A percentile compares a stretch with the other conserved stretches of the same genome.
phyloP scores from a whole-genome alignment of 768 basidiomycete genomes.

The Naganishia antarctica region DNA sequence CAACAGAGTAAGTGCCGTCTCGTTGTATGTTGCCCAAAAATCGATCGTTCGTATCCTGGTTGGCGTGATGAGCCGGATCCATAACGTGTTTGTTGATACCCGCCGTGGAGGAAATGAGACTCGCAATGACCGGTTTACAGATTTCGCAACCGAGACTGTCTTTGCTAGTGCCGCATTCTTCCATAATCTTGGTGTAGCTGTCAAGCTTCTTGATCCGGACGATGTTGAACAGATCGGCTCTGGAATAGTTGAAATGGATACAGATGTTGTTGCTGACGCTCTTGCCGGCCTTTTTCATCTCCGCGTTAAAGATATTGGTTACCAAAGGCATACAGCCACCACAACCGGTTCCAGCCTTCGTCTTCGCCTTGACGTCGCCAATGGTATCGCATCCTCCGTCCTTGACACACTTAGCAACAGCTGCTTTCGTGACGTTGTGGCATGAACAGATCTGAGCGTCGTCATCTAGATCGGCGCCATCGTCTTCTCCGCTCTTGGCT shows the following conservation, averaged over 20 bases:
- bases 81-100: constrained; percentile 65
- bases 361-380: constrained; percentile 60
- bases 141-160: constrained; percentile 64
- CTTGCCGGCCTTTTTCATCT: constrained; percentile 66
- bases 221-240: constrained; percentile 65
- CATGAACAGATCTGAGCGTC: constrained; percentile 70
- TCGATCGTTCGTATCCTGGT: constrained; percentile 68
- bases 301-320: constrained; percentile 53
- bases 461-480: constrained; percentile 65
- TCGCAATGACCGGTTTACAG: constrained; percentile 66
- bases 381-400: constrained; percentile 54
- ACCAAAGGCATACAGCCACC: constrained; percentile 67
- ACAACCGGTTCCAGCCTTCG: constrained; percentile 68
- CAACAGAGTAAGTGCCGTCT: constrained; percentile 62
- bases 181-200: constrained; percentile 59
- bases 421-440: constrained; percentile 65
- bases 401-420: constrained; percentile 56
- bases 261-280: constrained; percentile 59
- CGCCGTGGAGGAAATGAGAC: constrained; percentile 52
- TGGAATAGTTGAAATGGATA: constrained; percentile 61
- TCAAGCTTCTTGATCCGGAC: constrained; percentile 61
- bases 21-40: constrained; percentile 70
- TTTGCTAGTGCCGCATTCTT: constrained; percentile 53
- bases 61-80: constrained; percentile 60
- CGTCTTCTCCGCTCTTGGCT: constrained; percentile 54